Percentiles rank a stretch among this genome's conserved stretches.
phyloP scores from a whole-genome alignment of 2,329 filamentous ascomycete genomes.

The Xylaria sp. region DNA sequence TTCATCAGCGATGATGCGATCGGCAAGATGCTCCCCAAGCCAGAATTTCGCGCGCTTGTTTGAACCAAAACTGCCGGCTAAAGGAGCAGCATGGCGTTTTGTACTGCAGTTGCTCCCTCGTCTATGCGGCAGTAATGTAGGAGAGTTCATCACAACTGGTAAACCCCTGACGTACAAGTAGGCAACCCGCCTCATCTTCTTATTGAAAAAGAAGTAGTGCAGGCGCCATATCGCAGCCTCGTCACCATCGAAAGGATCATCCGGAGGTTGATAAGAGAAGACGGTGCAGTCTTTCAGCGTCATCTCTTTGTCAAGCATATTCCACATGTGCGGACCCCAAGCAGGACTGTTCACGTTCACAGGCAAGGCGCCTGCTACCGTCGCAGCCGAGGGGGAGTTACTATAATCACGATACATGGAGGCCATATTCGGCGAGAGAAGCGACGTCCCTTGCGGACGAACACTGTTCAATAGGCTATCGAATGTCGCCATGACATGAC shows the following conservation, averaged over 20 bases:
- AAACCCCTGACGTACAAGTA: conserved; percentile 95
- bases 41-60: conserved; percentile 89
- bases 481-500: conserved; percentile 85
- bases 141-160: conserved; percentile 69
- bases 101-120: conserved; percentile 47
- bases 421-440: conserved; percentile 51
- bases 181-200: conserved; percentile 87
- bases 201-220: conserved; percentile 99
- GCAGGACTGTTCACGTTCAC: conserved; percentile 65
- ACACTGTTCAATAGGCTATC: conserved; percentile 90
- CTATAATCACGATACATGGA: conserved; percentile 54
- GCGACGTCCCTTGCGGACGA: conserved; percentile 67
- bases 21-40: conserved; percentile 76
- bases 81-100: conserved; percentile 47
- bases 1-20: conserved; percentile 58
- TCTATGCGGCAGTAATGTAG: conserved; percentile 46
- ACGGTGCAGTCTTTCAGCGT: conserved; percentile 86
- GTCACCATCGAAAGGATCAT: conserved; percentile 91
- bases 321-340: conserved; percentile 94
- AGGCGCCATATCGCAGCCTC: conserved; percentile 94
- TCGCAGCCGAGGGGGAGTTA: conserved; percentile 53
- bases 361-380: conserved; percentile 53
- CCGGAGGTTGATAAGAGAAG: conserved; percentile 89
- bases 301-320: conserved; percentile 94
- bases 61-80: conserved; percentile 59